Evolutionary conservation across 495 filamentous ascomycete genomes (phyloP).

Genomic region (Talaromyces thailandensis): DNA sequence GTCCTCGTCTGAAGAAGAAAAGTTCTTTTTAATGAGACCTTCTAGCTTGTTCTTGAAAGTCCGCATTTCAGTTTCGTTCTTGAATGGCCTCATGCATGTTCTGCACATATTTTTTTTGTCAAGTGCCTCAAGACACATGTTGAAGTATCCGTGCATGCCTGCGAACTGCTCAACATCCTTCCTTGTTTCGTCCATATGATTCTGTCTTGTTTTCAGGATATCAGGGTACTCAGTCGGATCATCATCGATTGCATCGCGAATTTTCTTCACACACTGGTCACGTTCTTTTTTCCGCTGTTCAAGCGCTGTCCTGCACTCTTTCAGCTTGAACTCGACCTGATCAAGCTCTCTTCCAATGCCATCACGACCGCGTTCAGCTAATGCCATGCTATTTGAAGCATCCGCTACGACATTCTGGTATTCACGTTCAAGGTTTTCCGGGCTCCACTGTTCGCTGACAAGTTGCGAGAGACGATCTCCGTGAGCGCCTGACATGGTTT

Average conservation of each 20-base stretch:
- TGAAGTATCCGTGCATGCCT: constrained; percentile 55
- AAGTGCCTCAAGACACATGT: constrained; percentile 46
- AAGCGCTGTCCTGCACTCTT: constrained; percentile 47
- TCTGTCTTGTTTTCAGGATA: constrained; percentile 46
- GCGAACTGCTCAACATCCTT: constrained; percentile 54
- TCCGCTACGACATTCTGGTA: constrained; percentile 58
- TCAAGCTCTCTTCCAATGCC: constrained; percentile 61
- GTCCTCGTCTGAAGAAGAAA: constrained; percentile 44
- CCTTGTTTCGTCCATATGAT: constrained; percentile 49
- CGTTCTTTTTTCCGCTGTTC: constrained; percentile 57
- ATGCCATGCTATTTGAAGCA: constrained; percentile 40
- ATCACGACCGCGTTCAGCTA: constrained; percentile 62
- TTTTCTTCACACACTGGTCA: constrained; percentile 43
- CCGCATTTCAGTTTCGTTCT: constrained; percentile 46
- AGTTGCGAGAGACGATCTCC: constrained; percentile 54
- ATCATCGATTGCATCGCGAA: constrained; percentile 39
- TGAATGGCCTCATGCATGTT: constrained; percentile 59
- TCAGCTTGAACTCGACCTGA: constrained; percentile 71
- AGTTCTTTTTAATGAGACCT: constrained; percentile 45
- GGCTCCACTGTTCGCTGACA: constrained; percentile 57
- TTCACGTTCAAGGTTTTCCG: constrained; percentile 57
- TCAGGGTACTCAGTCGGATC: constrained; percentile 46
- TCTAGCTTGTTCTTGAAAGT: constrained; percentile 52
- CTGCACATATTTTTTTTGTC: constrained; percentile 57
- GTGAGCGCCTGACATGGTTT: constrained; percentile 70